These are phyloP conservation scores for Venturia nashicola DNA, from an alignment of 2,329 filamentous ascomycete genomes.

Conservation along the genomic window DNA sequence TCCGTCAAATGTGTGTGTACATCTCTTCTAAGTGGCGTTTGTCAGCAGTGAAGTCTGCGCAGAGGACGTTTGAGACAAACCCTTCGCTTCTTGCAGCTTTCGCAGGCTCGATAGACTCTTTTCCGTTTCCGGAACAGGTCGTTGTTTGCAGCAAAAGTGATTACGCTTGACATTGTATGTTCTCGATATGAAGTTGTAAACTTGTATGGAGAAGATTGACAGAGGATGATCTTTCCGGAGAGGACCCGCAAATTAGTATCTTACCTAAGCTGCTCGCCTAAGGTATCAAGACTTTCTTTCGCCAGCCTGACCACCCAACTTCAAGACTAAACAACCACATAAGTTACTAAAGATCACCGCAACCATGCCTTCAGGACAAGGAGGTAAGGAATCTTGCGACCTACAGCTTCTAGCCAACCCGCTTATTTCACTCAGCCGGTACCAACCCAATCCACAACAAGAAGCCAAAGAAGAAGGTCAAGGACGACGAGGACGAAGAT, in stretches of 20 bases:
- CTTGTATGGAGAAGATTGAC: background rate
- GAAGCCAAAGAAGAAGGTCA: constrained; percentile 68
- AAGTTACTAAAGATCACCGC: background rate
- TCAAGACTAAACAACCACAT: background rate
- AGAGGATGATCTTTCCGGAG: background rate
- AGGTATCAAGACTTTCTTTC: background rate
- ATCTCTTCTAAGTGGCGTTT: constrained; percentile 23
- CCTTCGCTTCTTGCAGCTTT: constrained; percentile 32
- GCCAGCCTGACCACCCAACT: background rate
- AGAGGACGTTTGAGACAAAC: constrained; percentile 15
- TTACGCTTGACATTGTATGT: constrained; percentile 27
- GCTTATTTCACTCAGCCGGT: constrained; percentile 25
- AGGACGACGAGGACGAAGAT: constrained; percentile 76
- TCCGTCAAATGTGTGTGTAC: constrained; percentile 28
- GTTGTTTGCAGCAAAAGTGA: constrained; percentile 33
- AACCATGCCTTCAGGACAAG: constrained; percentile 37
- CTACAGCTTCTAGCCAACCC: too few relatives aligned
- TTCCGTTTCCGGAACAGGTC: constrained; percentile 32
- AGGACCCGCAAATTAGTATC: too few relatives aligned
- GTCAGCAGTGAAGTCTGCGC: background rate
- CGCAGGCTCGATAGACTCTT: constrained; percentile 30
- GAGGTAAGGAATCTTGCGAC: constrained; percentile 25
- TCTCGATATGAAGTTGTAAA: background rate
- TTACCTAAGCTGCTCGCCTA: background rate
- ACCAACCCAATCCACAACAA: constrained; percentile 54